phyloP scores from a whole-genome alignment of 2,329 filamentous ascomycete species.

The Pseudocercospora eumusae region DNA sequence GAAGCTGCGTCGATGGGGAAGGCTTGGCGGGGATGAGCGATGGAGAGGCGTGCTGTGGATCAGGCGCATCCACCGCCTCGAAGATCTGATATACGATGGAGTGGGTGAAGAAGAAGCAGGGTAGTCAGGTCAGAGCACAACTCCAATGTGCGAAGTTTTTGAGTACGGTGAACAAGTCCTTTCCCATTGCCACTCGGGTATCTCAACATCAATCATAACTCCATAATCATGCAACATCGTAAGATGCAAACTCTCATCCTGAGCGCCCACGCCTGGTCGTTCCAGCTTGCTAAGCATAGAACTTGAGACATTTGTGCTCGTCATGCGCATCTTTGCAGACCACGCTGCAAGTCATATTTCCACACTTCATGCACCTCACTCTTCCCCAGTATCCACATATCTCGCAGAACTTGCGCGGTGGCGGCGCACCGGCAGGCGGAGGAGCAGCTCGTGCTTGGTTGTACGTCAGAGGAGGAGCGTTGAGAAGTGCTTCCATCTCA shows the following conservation, averaged over 20 bases:
- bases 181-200: not conserved
- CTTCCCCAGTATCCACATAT: constrained; percentile 82
- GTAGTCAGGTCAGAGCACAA: not conserved
- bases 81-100: not conserved
- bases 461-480: constrained; percentile 67
- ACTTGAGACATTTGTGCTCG: constrained; percentile 67
- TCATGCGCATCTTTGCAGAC: constrained; percentile 72
- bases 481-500: constrained; percentile 65
- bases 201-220: not conserved
- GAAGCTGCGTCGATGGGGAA: not conserved
- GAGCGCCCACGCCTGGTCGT: constrained; percentile 10
- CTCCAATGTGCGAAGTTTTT: not conserved
- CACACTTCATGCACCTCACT: constrained; percentile 75
- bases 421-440: constrained; percentile 49
- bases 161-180: not conserved
- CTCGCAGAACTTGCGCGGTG: constrained; percentile 67
- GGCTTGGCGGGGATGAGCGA: not conserved
- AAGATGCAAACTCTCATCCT: not conserved
- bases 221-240: not conserved
- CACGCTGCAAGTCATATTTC: constrained; percentile 73
- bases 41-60: not conserved
- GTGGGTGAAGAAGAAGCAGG: not conserved
- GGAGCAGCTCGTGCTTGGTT: constrained; percentile 58
- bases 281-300: constrained; percentile 37
- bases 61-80: not conserved